Conservation (phyloP, 805 yeast species). For the Vanderwaltozyma tropicalis region DNA sequence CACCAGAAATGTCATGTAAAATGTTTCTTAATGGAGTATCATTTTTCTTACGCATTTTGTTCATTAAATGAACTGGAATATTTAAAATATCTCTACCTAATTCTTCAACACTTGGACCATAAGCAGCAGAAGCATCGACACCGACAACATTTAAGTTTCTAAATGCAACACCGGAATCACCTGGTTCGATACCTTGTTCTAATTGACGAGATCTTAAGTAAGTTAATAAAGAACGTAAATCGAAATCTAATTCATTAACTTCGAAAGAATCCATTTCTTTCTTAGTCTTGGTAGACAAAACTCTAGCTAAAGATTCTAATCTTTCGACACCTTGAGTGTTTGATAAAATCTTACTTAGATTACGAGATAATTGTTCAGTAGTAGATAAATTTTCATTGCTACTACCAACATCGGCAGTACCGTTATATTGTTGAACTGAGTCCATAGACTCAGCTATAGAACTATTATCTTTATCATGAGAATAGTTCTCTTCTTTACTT, state of each 20-base stretch:
- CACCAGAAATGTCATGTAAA: slow-evolving; percentile 34
- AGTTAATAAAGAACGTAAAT: slow-evolving; percentile 33
- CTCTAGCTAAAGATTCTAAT: slow-evolving; percentile 41
- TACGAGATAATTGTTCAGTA: slow-evolving; percentile 24
- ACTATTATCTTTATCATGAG: slow-evolving; percentile 2
- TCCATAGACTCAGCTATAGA: slow-evolving; percentile 1
- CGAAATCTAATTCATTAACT: slow-evolving; percentile 37
- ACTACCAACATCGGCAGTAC: neutral
- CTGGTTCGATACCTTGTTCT: slow-evolving; percentile 38
- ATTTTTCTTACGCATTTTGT: slow-evolving; percentile 24
- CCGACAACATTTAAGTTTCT: slow-evolving; percentile 37
- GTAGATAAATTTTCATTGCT: slow-evolving; percentile 16
- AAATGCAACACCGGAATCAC: slow-evolving; percentile 43
- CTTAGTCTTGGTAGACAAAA: slow-evolving; percentile 39
- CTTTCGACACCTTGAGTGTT: slow-evolving; percentile 31
- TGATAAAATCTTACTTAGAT: slow-evolving; percentile 24
- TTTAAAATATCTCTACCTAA: slow-evolving; percentile 28
- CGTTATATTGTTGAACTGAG: neutral
- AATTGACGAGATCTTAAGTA: slow-evolving; percentile 31
- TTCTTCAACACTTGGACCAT: slow-evolving; percentile 38
- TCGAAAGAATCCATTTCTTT: slow-evolving; percentile 36
- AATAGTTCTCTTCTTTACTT: slow-evolving; percentile 2
- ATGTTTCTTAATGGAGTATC: slow-evolving; percentile 29
- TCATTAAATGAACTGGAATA: slow-evolving; percentile 19
- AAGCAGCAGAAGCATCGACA: slow-evolving; percentile 44